Evolutionary conservation across 2,329 filamentous ascomycete species (phyloP).

Genomic region (Aspergillus neotritici): DNA sequence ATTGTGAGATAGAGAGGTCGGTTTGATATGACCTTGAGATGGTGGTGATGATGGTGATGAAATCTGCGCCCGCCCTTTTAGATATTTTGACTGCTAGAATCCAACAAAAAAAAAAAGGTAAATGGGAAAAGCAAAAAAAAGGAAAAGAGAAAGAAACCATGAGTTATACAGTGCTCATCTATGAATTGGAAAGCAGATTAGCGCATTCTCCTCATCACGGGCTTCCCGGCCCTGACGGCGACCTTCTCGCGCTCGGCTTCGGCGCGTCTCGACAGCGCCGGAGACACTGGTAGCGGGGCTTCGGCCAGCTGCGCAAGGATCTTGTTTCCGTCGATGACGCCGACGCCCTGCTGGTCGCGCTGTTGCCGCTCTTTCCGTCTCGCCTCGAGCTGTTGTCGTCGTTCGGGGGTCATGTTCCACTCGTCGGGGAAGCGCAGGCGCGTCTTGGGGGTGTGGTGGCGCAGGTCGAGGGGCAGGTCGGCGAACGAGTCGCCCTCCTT

Average conservation of each 20-base stretch:
- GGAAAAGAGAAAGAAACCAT: conserved; percentile 12
- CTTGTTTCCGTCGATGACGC: conserved; percentile 50
- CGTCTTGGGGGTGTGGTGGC: conserved; percentile 69
- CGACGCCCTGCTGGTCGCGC: conserved; percentile 53
- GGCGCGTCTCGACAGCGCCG: conserved; percentile 19
- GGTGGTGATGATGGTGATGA: too few species aligned
- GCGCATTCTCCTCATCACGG: conserved; percentile 15
- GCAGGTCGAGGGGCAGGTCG: conserved; percentile 82
- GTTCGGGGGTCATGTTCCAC: conserved; percentile 72
- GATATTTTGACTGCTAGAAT: too few species aligned
- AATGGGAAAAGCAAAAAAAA: conserved; percentile 38
- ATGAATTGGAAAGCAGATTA: background rate
- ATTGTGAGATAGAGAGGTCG: too few species aligned
- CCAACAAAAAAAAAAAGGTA: background rate
- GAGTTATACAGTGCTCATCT: too few species aligned
- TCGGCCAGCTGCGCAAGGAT: conserved; percentile 33
- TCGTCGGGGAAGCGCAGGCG: conserved; percentile 69
- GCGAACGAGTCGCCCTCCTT: conserved; percentile 79
- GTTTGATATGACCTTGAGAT: too few species aligned
- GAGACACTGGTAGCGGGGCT: conserved; percentile 29
- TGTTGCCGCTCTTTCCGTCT: conserved; percentile 49
- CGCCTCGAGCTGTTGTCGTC: conserved; percentile 60
- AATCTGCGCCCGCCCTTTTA: too few species aligned
- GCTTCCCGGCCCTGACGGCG: conserved; percentile 13
- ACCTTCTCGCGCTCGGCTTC: conserved; percentile 19